These are phyloP conservation scores for Colletotrichum agaves DNA, from an alignment of 2,329 filamentous ascomycete species.

Conservation along the genomic window DNA sequence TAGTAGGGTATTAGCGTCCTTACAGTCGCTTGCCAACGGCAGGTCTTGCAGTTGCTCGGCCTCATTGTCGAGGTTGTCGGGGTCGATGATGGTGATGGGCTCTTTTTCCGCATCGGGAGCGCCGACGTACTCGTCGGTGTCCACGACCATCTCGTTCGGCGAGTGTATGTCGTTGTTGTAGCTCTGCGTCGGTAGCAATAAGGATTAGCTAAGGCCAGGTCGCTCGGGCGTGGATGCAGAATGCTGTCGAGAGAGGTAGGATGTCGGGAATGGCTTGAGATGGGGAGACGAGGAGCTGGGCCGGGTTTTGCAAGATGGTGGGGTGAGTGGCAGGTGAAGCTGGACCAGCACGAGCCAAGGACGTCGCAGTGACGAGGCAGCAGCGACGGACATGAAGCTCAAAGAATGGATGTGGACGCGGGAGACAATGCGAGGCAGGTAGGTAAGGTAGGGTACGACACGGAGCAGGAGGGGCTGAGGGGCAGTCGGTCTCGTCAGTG, in stretches of 20 bases:
- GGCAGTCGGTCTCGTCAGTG: constrained; percentile 2
- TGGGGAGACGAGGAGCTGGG: constrained; percentile 18
- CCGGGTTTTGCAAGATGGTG: constrained; percentile 23
- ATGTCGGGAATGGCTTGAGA: not conserved
- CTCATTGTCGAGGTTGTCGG: constrained; percentile 62
- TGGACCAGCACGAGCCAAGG: not conserved
- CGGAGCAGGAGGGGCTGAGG: constrained; percentile 9
- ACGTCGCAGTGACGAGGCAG: not conserved
- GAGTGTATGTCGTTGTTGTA: constrained; percentile 63
- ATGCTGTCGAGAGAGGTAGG: not conserved
- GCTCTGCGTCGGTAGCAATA: constrained; percentile 48
- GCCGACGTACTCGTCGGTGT: constrained; percentile 65
- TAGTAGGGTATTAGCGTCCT: constrained; percentile 42
- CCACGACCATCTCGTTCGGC: constrained; percentile 67
- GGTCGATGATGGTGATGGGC: constrained; percentile 64
- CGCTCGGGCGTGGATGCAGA: no score
- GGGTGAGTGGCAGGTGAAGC: constrained; percentile 17
- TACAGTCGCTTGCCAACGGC: constrained; percentile 65
- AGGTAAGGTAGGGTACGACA: not conserved
- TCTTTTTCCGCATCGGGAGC: constrained; percentile 61
- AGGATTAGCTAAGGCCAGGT: constrained; percentile 12
- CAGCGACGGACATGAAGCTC: constrained; percentile 3
- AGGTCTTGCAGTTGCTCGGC: constrained; percentile 59
- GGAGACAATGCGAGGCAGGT: not conserved
- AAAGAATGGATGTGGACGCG: constrained; percentile 4